Base-by-base conservation (phyloP, 768 basidiomycete genomes). In the Agrocybe praecox region DNA sequence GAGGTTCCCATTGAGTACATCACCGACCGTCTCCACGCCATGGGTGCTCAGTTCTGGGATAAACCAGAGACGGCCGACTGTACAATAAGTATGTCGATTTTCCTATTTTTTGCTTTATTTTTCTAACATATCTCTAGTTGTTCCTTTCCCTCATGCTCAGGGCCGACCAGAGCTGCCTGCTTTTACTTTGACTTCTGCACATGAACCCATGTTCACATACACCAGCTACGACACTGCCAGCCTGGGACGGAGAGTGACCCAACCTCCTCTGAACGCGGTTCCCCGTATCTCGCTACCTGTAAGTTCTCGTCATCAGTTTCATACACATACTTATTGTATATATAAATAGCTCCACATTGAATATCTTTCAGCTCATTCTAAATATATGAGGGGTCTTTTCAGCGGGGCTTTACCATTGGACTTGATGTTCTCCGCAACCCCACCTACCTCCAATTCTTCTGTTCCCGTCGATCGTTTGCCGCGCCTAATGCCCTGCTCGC, bases 361-460 rank as follows among this genome's bases (percentile, higher is more conserved):
- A 67, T 92, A 88, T 65, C 82, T 96, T 44, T 84, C 85, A n/a
- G 86, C 90, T 17, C 91, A 94, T 69, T 94, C 92, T 0, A 79
- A 79, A 43, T 84, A 93, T 52, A 76, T 95, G 46, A 78, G 86
- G 34, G 82, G 80, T 8, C 79, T 95, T 42, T 83, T 95, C 67
- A 84, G 83, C 62, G 90, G 89, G 23, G 77, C 84, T 40, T 81
- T 83, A 21, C 77, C 87, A 15, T 70, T 85, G 57, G 83, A 89
- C 59, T 77, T 89, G 54, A 78, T 86, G 61, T 62, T 71, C 73
- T 66, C 74, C 43, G 60, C 74, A 44, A 62, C 72, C 52, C 64
- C 69, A 48, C 53, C 72, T 52, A 65, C 17, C 26, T 24, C 56
- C 6, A 67, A 58, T 44, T 65, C 76, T 65, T 65, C 76, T 60